Conservation (phyloP, 805 yeast species). For the Sungouiella thailandica region DNA sequence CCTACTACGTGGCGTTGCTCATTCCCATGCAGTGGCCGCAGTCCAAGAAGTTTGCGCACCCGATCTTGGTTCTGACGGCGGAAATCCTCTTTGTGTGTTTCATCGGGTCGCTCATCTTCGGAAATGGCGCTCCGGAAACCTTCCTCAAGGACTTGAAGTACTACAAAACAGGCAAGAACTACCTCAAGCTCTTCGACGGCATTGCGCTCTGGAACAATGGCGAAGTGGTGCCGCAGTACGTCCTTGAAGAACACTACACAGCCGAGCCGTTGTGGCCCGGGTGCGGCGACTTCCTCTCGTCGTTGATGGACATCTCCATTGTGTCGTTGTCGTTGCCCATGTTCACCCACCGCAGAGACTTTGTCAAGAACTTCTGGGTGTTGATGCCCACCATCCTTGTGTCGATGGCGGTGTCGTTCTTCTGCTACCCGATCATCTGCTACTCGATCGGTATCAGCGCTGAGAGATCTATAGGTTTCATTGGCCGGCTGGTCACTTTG, state of each 20-base stretch:
- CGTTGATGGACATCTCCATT: slow-evolving; percentile 73
- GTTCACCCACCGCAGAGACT: slow-evolving; percentile 66
- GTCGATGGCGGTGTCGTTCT: slow-evolving; percentile 53
- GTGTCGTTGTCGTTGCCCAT: slow-evolving; percentile 73
- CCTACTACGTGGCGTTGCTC: slow-evolving; percentile 48
- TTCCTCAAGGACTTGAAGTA: slow-evolving; percentile 47
- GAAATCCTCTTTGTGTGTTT: slow-evolving; percentile 59
- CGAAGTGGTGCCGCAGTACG: slow-evolving; percentile 8
- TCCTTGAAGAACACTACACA: slow-evolving; percentile 15
- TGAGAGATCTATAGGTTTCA: slow-evolving; percentile 62
- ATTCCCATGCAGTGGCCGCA: slow-evolving; percentile 42
- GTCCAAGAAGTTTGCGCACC: slow-evolving; percentile 56
- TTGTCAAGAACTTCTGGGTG: slow-evolving; percentile 52
- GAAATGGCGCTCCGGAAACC: slow-evolving; percentile 35
- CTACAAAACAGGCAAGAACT: slow-evolving; percentile 68
- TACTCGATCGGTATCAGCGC: slow-evolving; percentile 60
- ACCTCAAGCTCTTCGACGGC: slow-evolving; percentile 51
- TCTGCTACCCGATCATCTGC: slow-evolving; percentile 67
- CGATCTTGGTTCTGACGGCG: slow-evolving; percentile 63
- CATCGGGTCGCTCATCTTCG: slow-evolving; percentile 51
- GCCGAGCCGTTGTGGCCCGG: slow-evolving; percentile 58
- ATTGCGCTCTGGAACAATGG: slow-evolving; percentile 26
- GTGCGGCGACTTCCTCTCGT: slow-evolving; percentile 69
- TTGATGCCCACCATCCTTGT: slow-evolving; percentile 56
- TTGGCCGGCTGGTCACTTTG: slow-evolving; percentile 73